Evolutionary conservation across 75 land plant genomes (phyloP).

Genomic region (Cunninghamia lanceolata): DNA sequence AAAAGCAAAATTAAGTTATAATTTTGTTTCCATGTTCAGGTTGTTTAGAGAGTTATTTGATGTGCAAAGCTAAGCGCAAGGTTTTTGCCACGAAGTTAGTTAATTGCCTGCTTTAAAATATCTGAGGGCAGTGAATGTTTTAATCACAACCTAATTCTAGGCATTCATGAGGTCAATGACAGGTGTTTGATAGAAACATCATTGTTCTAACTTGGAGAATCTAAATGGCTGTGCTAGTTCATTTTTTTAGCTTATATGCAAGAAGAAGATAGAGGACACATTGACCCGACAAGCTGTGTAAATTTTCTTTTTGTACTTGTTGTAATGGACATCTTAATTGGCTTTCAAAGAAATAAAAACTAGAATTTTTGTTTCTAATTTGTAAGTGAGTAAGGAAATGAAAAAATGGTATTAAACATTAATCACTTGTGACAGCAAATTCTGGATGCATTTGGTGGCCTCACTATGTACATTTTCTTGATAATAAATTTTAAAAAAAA

Average conservation of each 20-base stretch:
- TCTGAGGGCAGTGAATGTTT: not conserved
- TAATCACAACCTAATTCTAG: not conserved
- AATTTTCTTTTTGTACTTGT: not conserved
- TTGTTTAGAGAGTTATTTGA: not conserved
- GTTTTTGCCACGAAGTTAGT: not conserved
- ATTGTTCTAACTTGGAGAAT: not conserved
- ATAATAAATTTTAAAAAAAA: too few relatives aligned
- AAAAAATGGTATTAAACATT: not conserved
- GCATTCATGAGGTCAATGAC: not conserved
- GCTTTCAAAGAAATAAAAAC: not conserved
- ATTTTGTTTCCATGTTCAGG: not conserved
- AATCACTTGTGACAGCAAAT: not conserved
- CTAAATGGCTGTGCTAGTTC: not conserved
- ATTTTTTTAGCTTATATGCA: not conserved
- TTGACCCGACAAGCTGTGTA: not conserved
- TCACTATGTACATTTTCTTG: not conserved
- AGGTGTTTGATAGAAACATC: not conserved
- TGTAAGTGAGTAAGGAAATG: not conserved
- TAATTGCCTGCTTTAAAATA: not conserved
- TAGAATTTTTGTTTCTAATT: not conserved
- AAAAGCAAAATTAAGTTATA: slow-evolving; percentile 1
- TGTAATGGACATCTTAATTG: not conserved
- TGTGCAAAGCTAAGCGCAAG: not conserved
- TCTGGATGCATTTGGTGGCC: not conserved
- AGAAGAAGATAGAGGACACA: not conserved